Evolutionary conservation across 805 yeast genomes (phyloP), one percentile per base, ranked within the genome.

Genomic region (Vanderwaltozyma polyspora): DNA sequence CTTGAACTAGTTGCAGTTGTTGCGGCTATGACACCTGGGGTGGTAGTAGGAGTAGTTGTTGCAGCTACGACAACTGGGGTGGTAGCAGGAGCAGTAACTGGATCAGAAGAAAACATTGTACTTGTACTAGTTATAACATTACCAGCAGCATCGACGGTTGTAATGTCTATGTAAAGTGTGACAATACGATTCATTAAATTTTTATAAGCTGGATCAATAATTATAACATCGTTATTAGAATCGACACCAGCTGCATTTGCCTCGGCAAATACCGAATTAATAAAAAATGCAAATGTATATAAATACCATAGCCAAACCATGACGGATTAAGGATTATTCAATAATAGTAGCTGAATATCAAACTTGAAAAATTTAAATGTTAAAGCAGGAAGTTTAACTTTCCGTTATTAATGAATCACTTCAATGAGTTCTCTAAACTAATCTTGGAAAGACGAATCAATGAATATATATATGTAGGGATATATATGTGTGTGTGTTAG

Each of bases 81-180:
- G 9, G 33, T 1, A 11, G 22, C 25, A 14, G 33, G 12, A 25
- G 58, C 13, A 21, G 35, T 28, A 6, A 16, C 29, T 11, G 21
- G 17, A 6, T 4, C 8, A 3, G 31, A 18, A 6, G 15, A 19
- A 12, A 28, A n/a, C n/a, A n/a, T 7, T 22, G 29, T 29, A 9
- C 13, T n/a, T 10, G 38, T 30, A 18, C 25, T n/a, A 13, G 57
- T 36, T 19, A 54, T 39, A 19, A 41, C 28, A 15, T 37, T 34
- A 37, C 50, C 54, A 19, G 49, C 55, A 36, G 53, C n/a, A n/a
- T n/a, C 48, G 18, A 62, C 49, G 6, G 64, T 49, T 25, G 61
- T 44, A n/a, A 53, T 46, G 39, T 7, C 25, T 6, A 25, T 14
- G 39, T 27, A 14, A 11, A 9, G 12, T 11, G 25, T 19, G n/a